Conservation (phyloP, 2,329 filamentous ascomycete species). For the Diaporthe sp. region DNA sequence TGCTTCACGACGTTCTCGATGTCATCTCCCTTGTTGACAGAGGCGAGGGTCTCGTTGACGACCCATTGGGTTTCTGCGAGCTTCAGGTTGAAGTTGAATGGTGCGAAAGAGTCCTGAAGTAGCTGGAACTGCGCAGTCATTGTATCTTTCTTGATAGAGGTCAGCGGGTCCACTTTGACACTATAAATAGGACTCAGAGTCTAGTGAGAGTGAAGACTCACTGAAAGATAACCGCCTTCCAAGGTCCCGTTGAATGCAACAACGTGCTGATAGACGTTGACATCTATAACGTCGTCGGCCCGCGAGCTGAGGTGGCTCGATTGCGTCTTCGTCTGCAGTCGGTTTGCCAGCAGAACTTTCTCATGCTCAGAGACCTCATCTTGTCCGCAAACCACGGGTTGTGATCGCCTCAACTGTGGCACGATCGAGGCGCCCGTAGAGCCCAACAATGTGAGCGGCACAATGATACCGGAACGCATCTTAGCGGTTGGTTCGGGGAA, state of each 20-base stretch:
- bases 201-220: not conserved
- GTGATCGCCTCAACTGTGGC: not conserved
- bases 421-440: conserved; percentile 1
- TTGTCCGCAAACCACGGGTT: not conserved
- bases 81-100: conserved; percentile 14
- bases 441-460: not conserved
- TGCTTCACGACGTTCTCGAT: conserved; percentile 18
- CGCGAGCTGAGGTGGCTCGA: not conserved
- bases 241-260: conserved; percentile 19
- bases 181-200: not conserved
- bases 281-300: conserved; percentile 6
- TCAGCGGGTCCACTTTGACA: not conserved
- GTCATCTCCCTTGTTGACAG: conserved; percentile 15
- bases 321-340: not conserved
- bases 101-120: conserved; percentile 9
- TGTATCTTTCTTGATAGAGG: not conserved
- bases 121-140: conserved; percentile 21
- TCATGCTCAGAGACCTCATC: not conserved
- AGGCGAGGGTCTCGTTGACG: not conserved
- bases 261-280: conserved; percentile 24
- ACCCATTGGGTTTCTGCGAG: conserved; percentile 16
- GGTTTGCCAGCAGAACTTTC: not conserved
- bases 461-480: conserved; percentile 17
- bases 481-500: not conserved
- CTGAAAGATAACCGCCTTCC: conserved; percentile 12